A percentile compares a stretch with the other conserved stretches of the same genome.
phyloP scores from a whole-genome alignment of 495 filamentous ascomycete genomes.

The Xylaria sp. region DNA sequence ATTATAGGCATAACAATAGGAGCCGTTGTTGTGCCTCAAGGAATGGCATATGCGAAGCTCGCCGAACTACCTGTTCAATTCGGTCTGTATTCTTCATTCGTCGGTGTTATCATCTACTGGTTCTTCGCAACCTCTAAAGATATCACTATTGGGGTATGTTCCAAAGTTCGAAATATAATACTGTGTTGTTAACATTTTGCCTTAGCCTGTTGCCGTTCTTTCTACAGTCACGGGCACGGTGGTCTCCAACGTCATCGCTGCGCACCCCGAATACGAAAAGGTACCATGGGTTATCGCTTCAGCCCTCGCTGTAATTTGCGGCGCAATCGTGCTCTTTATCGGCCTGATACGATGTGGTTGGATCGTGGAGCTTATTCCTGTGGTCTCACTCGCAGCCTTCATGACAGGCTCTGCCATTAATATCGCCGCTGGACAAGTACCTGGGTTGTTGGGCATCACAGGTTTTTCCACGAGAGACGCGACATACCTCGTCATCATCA shows the following conservation, averaged over 20 bases:
- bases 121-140: constrained; percentile 99
- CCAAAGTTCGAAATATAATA: neutral
- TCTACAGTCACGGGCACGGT: constrained; percentile 88
- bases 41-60: constrained; percentile 94
- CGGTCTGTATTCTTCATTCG: constrained; percentile 96
- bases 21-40: constrained; percentile 93
- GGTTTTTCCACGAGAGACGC: constrained; percentile 77
- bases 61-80: constrained; percentile 80
- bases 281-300: constrained; percentile 69
- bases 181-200: constrained; percentile 84
- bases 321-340: constrained; percentile 80
- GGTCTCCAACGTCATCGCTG: constrained; percentile 63
- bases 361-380: constrained; percentile 94
- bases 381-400: constrained; percentile 91
- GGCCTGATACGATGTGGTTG: constrained; percentile 83
- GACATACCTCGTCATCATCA: constrained; percentile 86
- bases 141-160: constrained; percentile 94
- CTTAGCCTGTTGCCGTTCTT: constrained; percentile 91
- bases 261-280: constrained; percentile 60
- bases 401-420: constrained; percentile 97
- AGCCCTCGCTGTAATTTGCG: constrained; percentile 78
- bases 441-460: constrained; percentile 82
- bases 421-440: constrained; percentile 88
- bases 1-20: constrained; percentile 86
- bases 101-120: constrained; percentile 97